phyloP scores from a whole-genome alignment of 805 yeast genomes.

The Torulaspora microellipsoides region DNA sequence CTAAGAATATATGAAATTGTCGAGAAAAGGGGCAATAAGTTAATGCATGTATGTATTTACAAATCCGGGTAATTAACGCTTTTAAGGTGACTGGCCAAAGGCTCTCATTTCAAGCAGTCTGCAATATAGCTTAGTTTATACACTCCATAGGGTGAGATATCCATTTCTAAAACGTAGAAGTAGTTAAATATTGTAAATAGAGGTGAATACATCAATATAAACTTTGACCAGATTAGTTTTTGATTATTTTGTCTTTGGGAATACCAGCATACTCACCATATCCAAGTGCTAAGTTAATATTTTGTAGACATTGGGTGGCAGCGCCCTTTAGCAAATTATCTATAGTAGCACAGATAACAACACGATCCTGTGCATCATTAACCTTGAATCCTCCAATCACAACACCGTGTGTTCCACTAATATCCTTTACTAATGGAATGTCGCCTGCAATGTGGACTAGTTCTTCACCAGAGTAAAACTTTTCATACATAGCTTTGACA shows the following conservation, averaged over 20 bases:
- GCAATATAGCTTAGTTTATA: too few species aligned
- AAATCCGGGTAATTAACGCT: too few species aligned
- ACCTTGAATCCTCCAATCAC: conserved; percentile 96
- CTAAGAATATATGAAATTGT: too few species aligned
- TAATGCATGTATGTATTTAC: too few species aligned
- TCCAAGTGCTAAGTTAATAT: conserved; percentile 83
- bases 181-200: too few species aligned
- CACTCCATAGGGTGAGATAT: too few species aligned
- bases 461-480: conserved; percentile 81
- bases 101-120: too few species aligned
- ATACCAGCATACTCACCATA: conserved; percentile 95
- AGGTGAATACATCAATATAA: too few species aligned
- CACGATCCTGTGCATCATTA: conserved; percentile 80
- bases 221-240: background rate
- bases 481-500: conserved; percentile 69
- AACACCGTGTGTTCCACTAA: conserved; percentile 91
- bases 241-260: conserved; percentile 56
- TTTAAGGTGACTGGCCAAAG: too few species aligned
- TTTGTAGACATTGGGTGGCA: conserved; percentile 96
- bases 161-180: too few species aligned
- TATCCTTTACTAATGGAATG: conserved; percentile 87
- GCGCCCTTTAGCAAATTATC: conserved; percentile 97
- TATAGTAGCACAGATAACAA: conserved; percentile 90
- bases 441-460: conserved; percentile 84
- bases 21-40: too few species aligned